Evolutionary conservation across 108 stramenopile species (phyloP).

Genomic region (Phaeodactylum tricornutum): DNA sequence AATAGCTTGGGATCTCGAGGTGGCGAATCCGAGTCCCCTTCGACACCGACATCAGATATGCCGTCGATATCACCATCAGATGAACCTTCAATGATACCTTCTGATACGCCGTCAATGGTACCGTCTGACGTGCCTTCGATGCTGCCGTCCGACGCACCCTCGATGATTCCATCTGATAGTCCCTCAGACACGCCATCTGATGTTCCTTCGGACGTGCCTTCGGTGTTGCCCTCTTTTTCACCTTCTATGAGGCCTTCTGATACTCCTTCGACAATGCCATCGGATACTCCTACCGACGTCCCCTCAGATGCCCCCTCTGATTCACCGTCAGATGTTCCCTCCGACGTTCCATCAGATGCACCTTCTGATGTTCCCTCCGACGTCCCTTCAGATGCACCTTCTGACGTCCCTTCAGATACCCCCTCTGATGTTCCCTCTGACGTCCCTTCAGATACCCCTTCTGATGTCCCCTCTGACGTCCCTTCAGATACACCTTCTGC

Average conservation of each 20-base stretch:
- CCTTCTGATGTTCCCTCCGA: not conserved
- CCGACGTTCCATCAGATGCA: not conserved
- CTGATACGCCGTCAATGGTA: not conserved
- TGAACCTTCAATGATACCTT: not conserved
- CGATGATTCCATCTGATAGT: not conserved
- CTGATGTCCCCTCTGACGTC: not conserved
- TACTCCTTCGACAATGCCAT: slow-evolving; percentile 6
- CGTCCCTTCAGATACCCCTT: not conserved
- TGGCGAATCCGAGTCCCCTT: too few species aligned
- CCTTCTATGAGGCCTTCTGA: not conserved
- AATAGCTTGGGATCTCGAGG: too few species aligned
- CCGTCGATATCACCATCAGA: too few species aligned
- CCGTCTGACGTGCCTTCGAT: not conserved
- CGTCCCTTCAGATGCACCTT: not conserved
- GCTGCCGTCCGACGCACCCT: slow-evolving; percentile 7
- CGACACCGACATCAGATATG: too few species aligned
- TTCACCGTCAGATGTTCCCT: not conserved
- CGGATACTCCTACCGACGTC: slow-evolving; percentile 3
- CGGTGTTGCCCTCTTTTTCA: not conserved
- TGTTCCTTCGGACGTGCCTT: slow-evolving; percentile 5
- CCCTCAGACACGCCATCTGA: slow-evolving; percentile 6
- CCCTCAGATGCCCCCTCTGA: not conserved
- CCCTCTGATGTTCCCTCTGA: not conserved
- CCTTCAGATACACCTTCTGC: not conserved
- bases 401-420: not conserved